Base-by-base conservation (phyloP, 2,329 filamentous ascomycete species). In the Apiospora aurea region DNA sequence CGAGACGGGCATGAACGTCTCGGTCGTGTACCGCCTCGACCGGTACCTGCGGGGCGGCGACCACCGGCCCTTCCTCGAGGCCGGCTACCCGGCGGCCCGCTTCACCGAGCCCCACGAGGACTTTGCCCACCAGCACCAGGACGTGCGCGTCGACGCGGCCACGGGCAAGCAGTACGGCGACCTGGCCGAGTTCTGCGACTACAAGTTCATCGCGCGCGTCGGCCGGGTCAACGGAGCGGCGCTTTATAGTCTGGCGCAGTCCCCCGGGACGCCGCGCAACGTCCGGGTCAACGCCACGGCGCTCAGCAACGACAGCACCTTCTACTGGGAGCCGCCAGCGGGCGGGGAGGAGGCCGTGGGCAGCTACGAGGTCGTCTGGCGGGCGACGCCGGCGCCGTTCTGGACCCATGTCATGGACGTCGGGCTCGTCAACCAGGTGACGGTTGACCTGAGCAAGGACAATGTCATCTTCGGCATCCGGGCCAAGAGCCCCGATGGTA, bases 61-160 rank as follows among this genome's bases (percentile, higher is more conserved):
- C 78, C 88, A 90, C 77, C 80, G 82, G 5, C 83, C 86, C 0
- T 90, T 90, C 77, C 84, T 90, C 16, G 79, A 85, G 61, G 83
- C 84, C n/a, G 88, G 88, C 4, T 90, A 87, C 75, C 81, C 87
- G 4, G 87, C 86, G 0, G 83, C 86, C 18, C 83, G 88, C 1
- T 89, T 88, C 82, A 89, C 87, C 0, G 88, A 90, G 79, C 87
- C 88, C 0, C 83, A 86, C 70, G 88, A 90, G 79, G 82, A 90
- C 76, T 90, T 85, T 76, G 81, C 79, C 4, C 88, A 90, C 76
- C 88, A 90, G 79, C 88, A 90, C 75, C 88, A 90, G 78, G 83
- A 90, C 72, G 75, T 86, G 0, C 82, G 87, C 0, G 81, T 86
- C 16, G 75, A 74, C 8, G 16, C 68, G 38, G 81, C 84, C 67